Evolutionary conservation across 2,329 filamentous ascomycete species (phyloP).

Genomic region (Penicillium occitanis): DNA sequence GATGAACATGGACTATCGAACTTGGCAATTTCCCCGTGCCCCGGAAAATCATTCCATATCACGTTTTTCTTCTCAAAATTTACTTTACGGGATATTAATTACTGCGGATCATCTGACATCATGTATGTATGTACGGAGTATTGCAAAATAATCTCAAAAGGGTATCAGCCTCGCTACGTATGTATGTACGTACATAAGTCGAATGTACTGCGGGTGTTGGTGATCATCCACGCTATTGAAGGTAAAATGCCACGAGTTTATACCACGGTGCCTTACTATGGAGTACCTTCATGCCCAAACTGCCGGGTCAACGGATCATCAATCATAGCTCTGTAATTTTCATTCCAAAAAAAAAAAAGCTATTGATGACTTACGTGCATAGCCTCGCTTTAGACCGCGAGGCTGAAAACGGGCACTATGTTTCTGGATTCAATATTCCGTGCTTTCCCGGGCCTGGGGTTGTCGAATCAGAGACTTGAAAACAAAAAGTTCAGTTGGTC

Average conservation of each 20-base stretch:
- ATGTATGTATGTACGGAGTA: not conserved
- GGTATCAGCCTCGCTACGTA: not conserved
- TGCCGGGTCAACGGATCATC: not conserved
- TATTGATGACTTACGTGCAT: not conserved
- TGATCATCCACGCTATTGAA: constrained; percentile 1
- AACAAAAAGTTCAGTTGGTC: not conserved
- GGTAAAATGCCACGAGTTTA: not conserved
- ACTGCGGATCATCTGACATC: not conserved
- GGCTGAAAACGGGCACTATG: not conserved
- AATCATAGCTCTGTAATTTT: not conserved
- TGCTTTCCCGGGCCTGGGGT: not conserved
- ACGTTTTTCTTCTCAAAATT: not conserved
- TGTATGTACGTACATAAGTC: not conserved
- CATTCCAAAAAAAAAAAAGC: not conserved
- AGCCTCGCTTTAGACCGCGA: not conserved
- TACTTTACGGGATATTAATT: not conserved
- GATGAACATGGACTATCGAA: not conserved
- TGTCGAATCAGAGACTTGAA: not conserved
- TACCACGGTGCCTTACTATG: not conserved
- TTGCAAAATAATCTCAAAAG: not conserved
- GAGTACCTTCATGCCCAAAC: not conserved
- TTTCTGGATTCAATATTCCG: not conserved
- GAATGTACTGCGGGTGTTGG: not conserved
- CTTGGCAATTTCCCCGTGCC: not conserved
- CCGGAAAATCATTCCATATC: not conserved